Evolutionary conservation across 2,329 filamentous ascomycete species (phyloP), one percentile per base, ranked within the genome.

Genomic region (Alternaria viburni): DNA sequence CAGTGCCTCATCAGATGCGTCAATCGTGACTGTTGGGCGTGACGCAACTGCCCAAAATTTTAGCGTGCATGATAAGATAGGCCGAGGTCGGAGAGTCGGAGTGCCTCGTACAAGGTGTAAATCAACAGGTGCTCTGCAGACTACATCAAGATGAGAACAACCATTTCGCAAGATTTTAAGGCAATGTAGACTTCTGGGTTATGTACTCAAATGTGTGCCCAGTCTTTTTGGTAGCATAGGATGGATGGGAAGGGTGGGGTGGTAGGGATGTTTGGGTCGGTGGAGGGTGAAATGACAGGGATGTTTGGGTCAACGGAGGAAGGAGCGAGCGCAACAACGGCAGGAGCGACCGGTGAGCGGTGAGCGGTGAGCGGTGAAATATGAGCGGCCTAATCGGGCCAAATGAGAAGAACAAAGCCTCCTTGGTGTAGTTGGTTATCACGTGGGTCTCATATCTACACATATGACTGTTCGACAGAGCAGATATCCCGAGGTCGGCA

Each of bases 401-500:
- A 28, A 12, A 28, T 1, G 26, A 26, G 26, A 26, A 26, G 26
- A 26, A 26, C 26, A 28, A 51, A 52, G 69, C 68, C 70, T 71
- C 70, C 65, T 70, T 73, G 70, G 70, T 73, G 70, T 73, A 73
- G 70, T 71, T 66, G 70, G 70, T 73, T 73, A 73, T 73, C 70
- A 73, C 70, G 70, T 73, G 69, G 70, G 70, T 73, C 70, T 73
- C 70, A 73, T 73, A 73, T 68, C 57, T 55, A 54, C 62, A 71
- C 46, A 43, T 70, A 71, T 73, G 70, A 71, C 66, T 73, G 50
- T 59, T 71, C 64, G 6, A 8, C 65, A 66, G 52, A 61, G 62
- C 52, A 70, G 70, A 68, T 54, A 73, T 73, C 70, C 70, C 69
- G 71, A 73, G 70, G 70, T 64, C 70, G 66, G 69, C 69, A 73